Evolutionary conservation across 1,284 basidiomycete genomes (phyloP), one percentile per base, ranked within the genome.

Genomic region (Rugosomyces carneus): DNA sequence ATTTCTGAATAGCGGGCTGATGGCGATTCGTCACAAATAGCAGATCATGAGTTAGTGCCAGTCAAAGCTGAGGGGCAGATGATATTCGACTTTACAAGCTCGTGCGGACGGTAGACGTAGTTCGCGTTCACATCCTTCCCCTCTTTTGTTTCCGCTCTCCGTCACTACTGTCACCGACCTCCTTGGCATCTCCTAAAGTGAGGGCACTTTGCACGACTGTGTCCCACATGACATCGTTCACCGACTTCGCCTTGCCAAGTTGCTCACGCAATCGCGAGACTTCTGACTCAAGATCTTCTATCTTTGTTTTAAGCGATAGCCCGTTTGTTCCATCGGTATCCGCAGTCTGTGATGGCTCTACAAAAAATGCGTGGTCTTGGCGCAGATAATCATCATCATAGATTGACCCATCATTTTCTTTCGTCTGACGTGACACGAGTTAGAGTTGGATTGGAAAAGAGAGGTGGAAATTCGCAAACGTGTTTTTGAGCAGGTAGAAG

Each of bases 161-260:
- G 23, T 61, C 60, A 8, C 57, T 59, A 7, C 40, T 44, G 24
- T 57, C 5, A 51, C 49, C 11, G 44, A 36, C 31, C 29, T 53
- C 54, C 42, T 55, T 53, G 34, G 60, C 57, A 31, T 66, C 66
- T 18, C 63, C 65, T 44, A 71, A 65, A 20, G 63, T 60, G 3
- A 84, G 64, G n/a, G 80, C 62, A 45, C 66, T 73, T 51, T 81
- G 77, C 23, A 89, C 82, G 2, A 93, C 78, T 1, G 76, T 78
- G 54, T 87, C 84, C 92, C 92, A 94, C 84, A 94, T 93, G 42
- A 78, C 74, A 58, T 93, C 89, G 55, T 94, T 95, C 47, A 93
- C 75, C 26, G 81, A 78, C 58, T 89, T 89, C 3, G 92, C 92
- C 60, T 81, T 84, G 20, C 78, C 79, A 1, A 95, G 68, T 52